Conservation (phyloP, 345 rosid species). For the Noccaea caerulescens region DNA sequence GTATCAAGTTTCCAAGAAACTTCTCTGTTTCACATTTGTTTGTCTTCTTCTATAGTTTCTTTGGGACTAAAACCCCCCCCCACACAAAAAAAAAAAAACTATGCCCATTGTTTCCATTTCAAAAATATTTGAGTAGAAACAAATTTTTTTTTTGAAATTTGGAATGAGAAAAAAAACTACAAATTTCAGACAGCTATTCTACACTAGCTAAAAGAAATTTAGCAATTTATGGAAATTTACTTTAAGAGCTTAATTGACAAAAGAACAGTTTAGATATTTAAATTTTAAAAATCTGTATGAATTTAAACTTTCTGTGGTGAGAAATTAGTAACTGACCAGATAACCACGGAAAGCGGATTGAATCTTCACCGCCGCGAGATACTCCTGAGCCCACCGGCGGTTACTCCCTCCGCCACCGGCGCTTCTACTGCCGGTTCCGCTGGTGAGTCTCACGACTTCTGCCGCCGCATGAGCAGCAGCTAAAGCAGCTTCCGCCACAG, state of each 20-base stretch:
- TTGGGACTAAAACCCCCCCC: conserved; percentile 20
- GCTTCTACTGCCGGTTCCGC: conserved; percentile 36
- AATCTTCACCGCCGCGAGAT: conserved; percentile 63
- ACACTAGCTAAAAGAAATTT: background rate
- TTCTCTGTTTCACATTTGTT: conserved; percentile 34
- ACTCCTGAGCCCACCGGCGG: conserved; percentile 45
- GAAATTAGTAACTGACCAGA: conserved; percentile 61
- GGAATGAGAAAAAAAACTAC: background rate
- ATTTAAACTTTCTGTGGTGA: conserved; percentile 2
- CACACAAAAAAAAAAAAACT: background rate
- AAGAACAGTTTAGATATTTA: conserved; percentile 8
- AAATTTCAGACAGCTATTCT: conserved; percentile 15
- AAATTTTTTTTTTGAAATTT: conserved; percentile 1
- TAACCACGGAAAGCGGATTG: conserved; percentile 89
- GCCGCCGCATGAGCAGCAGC: conserved; percentile 96
- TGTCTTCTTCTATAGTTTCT: conserved; percentile 39
- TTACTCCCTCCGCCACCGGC: conserved; percentile 34
- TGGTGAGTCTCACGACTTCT: conserved; percentile 82
- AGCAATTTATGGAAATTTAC: background rate
- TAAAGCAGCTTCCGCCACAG: conserved; percentile 90
- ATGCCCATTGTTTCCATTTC: conserved; percentile 16
- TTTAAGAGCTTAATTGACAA: background rate
- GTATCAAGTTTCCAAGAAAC: conserved; percentile 32
- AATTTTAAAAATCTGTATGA: background rate
- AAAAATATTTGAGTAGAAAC: background rate